Conservation (phyloP, 1,284 basidiomycete genomes). For the Ganoderma sinense region DNA sequence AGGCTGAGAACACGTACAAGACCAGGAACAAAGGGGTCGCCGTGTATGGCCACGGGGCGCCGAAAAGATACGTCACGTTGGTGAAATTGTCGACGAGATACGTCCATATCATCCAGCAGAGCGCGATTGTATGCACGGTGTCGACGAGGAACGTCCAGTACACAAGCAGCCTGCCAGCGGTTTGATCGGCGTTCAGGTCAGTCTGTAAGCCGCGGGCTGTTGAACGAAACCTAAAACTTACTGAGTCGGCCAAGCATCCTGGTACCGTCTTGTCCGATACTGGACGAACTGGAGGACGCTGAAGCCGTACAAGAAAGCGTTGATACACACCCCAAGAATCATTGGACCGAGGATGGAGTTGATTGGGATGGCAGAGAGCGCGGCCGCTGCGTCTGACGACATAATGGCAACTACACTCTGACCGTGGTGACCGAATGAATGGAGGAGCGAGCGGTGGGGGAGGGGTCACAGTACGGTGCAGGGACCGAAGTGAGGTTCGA, state of each 20-base stretch:
- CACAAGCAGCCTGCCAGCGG: slow-evolving; percentile 37
- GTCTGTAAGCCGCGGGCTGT: background rate
- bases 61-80: slow-evolving; percentile 34
- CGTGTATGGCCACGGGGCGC: slow-evolving; percentile 42
- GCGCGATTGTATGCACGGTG: slow-evolving; percentile 40
- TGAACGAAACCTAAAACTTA: slow-evolving; percentile 4
- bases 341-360: slow-evolving; percentile 21
- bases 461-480: background rate
- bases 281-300: slow-evolving; percentile 23
- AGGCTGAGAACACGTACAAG: slow-evolving; percentile 26
- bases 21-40: slow-evolving; percentile 41
- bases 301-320: slow-evolving; percentile 25
- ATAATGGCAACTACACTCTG: background rate
- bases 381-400: background rate
- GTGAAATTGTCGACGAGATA: slow-evolving; percentile 42
- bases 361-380: background rate
- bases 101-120: slow-evolving; percentile 43
- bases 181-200: background rate
- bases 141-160: slow-evolving; percentile 44
- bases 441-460: background rate
- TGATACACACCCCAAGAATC: slow-evolving; percentile 20
- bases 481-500: background rate
- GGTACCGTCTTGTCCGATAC: slow-evolving; percentile 13
- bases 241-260: slow-evolving; percentile 14
- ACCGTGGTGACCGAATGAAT: background rate